Evolutionary conservation across 495 filamentous ascomycete species (phyloP).

Genomic region (Immersiella caudata): DNA sequence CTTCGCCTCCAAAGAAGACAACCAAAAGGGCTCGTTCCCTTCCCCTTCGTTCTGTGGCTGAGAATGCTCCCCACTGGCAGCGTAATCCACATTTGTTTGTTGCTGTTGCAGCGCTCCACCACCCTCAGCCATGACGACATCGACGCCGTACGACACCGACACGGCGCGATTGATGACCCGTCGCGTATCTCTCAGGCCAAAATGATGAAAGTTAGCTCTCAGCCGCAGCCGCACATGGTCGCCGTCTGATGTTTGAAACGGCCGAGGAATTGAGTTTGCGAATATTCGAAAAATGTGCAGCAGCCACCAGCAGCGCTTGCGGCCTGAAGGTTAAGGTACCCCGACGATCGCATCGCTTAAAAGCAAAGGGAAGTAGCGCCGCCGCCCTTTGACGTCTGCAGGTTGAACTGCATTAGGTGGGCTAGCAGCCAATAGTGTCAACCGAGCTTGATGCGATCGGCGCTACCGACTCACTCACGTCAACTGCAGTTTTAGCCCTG

Average conservation of each 20-base stretch:
- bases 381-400: neutral
- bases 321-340: neutral
- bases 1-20: constrained; percentile 23
- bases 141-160: too few species aligned
- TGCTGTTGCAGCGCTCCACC: neutral
- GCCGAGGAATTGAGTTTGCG: neutral
- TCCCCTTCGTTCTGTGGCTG: too few species aligned
- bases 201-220: neutral
- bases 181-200: too few species aligned
- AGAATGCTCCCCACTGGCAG: too few species aligned
- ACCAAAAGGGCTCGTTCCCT: neutral
- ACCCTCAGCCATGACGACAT: neutral
- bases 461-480: too few species aligned
- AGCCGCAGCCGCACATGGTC: neutral
- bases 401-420: neutral
- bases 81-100: too few species aligned
- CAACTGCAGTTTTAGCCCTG: too few species aligned
- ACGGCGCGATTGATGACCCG: constrained; percentile 12
- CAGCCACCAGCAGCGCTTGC: neutral
- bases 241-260: neutral
- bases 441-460: too few species aligned
- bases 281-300: neutral
- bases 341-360: neutral
- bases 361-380: neutral
- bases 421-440: neutral